Evolutionary conservation across 2,329 filamentous ascomycete species (phyloP).

Genomic region (Monilinia polystroma): DNA sequence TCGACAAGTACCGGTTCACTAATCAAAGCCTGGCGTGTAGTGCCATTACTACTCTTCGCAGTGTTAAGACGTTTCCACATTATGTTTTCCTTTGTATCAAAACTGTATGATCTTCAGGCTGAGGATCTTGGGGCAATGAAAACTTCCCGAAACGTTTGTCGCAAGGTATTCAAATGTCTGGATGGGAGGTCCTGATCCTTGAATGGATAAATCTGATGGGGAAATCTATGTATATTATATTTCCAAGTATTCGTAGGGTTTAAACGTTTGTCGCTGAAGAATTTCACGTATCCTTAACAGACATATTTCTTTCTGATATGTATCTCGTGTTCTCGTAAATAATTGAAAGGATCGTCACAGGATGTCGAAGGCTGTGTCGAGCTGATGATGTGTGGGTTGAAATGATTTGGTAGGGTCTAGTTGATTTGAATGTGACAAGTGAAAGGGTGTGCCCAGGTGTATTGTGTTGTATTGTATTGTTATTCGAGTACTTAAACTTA

Average conservation of each 20-base stretch:
- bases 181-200: not conserved
- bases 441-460: too few species aligned
- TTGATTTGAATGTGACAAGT: not conserved
- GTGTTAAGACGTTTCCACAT: conserved; percentile 56
- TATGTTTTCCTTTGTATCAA: conserved; percentile 29
- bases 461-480: too few species aligned
- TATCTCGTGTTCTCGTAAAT: conserved; percentile 24
- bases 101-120: conserved; percentile 32
- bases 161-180: not conserved
- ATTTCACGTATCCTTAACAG: not conserved
- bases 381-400: not conserved
- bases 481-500: too few species aligned
- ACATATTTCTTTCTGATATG: conserved; percentile 2
- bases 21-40: conserved; percentile 43
- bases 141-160: conserved; percentile 11
- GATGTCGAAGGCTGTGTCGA: conserved; percentile 21
- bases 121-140: conserved; percentile 15
- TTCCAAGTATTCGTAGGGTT: not conserved
- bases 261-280: conserved; percentile 11
- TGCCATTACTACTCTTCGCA: conserved; percentile 38
- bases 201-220: not conserved
- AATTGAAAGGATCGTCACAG: conserved; percentile 19
- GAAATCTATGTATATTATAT: not conserved
- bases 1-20: conserved; percentile 47
- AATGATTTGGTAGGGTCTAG: not conserved